Conservation (phyloP, 495 filamentous ascomycete genomes). For the Hyaloscypha variabilis region DNA sequence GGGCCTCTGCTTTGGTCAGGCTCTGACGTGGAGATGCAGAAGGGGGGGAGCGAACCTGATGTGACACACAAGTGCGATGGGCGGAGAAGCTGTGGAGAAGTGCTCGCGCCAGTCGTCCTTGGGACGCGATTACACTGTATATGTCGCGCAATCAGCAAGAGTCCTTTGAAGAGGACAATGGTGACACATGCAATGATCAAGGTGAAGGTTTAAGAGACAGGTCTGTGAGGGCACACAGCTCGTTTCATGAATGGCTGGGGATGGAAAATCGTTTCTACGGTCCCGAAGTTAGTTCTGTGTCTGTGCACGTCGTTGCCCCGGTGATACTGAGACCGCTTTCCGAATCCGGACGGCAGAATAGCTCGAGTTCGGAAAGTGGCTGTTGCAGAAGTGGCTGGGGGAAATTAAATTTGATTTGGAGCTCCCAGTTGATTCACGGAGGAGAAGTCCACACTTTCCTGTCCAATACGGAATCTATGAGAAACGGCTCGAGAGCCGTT, state of each 20-base stretch:
- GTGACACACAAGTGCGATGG: not conserved
- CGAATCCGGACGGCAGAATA: not conserved
- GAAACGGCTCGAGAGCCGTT: not conserved
- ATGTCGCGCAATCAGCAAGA: not conserved
- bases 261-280: not conserved
- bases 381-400: not conserved
- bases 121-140: not conserved
- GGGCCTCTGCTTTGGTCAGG: not conserved
- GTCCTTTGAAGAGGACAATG: conserved; percentile 1
- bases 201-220: not conserved
- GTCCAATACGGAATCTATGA: too few relatives aligned
- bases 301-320: not conserved
- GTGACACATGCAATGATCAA: not conserved
- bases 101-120: not conserved
- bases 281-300: not conserved
- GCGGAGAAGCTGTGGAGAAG: not conserved
- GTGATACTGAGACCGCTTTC: not conserved
- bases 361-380: not conserved
- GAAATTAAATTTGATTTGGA: not conserved
- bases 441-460: not conserved
- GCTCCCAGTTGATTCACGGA: not conserved
- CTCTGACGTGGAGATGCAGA: not conserved
- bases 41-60: not conserved
- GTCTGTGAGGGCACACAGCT: not conserved
- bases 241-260: conserved; percentile 2